Evolutionary conservation across 805 yeast species (phyloP).

Genomic region (Candida odintsovae): DNA sequence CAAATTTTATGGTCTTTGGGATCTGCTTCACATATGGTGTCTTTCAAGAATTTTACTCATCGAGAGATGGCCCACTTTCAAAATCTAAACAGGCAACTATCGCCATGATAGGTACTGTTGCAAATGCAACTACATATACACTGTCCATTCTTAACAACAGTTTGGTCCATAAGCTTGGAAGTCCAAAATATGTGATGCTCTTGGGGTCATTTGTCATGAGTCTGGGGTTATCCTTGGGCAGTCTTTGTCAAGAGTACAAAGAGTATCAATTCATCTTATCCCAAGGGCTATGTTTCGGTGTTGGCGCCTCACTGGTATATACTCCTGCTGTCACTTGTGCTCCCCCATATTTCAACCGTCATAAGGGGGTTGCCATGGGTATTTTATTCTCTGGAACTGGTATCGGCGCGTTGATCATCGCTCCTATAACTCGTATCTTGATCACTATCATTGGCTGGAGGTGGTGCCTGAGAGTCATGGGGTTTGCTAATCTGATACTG

Average conservation of each 20-base stretch:
- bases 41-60: conserved; percentile 30
- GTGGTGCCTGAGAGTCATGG: conserved; percentile 29
- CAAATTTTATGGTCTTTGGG: conserved; percentile 32
- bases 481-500: conserved; percentile 21
- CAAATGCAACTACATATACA: conserved; percentile 27
- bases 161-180: conserved; percentile 13
- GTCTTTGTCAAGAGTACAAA: conserved; percentile 15
- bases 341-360: conserved; percentile 26
- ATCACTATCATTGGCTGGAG: conserved; percentile 28
- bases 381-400: conserved; percentile 32
- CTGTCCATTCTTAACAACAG: conserved; percentile 25
- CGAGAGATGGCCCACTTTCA: conserved; percentile 27
- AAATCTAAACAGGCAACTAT: conserved; percentile 22
- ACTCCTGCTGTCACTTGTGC: conserved; percentile 30
- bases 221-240: conserved; percentile 25
- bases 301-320: conserved; percentile 29
- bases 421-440: conserved; percentile 24
- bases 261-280: conserved; percentile 26
- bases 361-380: conserved; percentile 32
- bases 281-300: conserved; percentile 30
- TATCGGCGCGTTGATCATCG: conserved; percentile 29
- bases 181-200: conserved; percentile 22
- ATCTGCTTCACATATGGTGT: conserved; percentile 33
- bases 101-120: conserved; percentile 30
- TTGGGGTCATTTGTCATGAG: conserved; percentile 25